Evolutionary conservation across 495 filamentous ascomycete genomes (phyloP), one percentile per base, ranked within the genome.

Genomic region (Daldinia childiae): DNA sequence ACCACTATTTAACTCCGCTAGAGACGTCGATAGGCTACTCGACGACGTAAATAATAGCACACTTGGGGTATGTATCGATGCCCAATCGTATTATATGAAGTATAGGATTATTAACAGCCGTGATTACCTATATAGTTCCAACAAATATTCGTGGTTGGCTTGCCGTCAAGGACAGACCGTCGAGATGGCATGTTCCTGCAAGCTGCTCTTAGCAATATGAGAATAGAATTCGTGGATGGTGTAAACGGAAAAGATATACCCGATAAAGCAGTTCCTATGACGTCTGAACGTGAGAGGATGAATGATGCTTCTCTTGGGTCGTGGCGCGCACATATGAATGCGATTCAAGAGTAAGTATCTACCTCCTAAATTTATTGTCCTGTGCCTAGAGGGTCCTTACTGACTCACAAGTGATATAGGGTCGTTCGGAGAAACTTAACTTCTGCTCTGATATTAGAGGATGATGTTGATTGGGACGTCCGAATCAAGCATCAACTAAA

Each of bases 401-500:
- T 57, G 5, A 64, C 32, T 50, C 41, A 17, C 11, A 9, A 7
- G 7, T 45, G 4, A 0, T 36, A 36, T 17, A 83, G 82, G 15
- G 76, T 88, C 17, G 79, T 88, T 17, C 72, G 81, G n/a, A 78
- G 83, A 36, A 75, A 78, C 15, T 66, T 86, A 9, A 72, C 80
- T 0, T 82, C 84, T 0, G 87, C 86, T 24, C 71, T 89, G 7
- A 83, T 89, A 6, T 56, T 89, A n/a, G 87, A 89, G 75, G 87
- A 89, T 45, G 87, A 89, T 58, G 78, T 80, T 6, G 87, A 88
- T 67, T 89, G 86, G 86, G 85, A 88, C 41, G 72, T 88, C 15
- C 76, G 78, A 19, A 71, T 89, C 50, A 82, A 81, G 32, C 74
- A 78, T 14, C 87, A 89, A 61, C 76, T 89, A 9, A 68, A 72